Evolutionary conservation across 768 basidiomycete genomes (phyloP).

Genomic region (Suillus paluster): DNA sequence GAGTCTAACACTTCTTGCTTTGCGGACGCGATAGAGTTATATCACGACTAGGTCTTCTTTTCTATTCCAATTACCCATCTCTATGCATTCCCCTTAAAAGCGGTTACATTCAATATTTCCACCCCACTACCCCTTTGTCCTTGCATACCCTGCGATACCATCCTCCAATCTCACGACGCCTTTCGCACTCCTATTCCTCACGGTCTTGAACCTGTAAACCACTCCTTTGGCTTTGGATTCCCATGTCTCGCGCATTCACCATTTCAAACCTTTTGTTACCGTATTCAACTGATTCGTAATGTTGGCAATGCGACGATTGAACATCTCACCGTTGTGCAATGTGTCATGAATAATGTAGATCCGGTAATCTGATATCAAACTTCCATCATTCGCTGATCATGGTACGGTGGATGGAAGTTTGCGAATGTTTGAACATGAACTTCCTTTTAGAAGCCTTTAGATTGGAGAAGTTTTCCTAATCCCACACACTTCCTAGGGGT

Average conservation of each 20-base stretch:
- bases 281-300: neutral
- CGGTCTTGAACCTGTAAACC: neutral
- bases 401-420: neutral
- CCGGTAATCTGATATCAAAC: neutral
- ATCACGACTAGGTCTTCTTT: neutral
- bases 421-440: neutral
- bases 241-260: neutral
- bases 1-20: neutral
- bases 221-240: neutral
- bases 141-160: neutral
- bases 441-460: no score
- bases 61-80: slow-evolving; percentile 5
- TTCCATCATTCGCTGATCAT: no score
- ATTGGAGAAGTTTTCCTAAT: neutral
- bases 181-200: neutral
- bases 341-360: neutral
- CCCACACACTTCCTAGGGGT: neutral
- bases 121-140: neutral
- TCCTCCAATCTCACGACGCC: neutral
- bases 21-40: slow-evolving; percentile 1
- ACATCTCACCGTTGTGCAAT: neutral
- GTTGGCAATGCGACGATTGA: neutral
- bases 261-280: neutral
- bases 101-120: neutral
- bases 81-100: slow-evolving; percentile 7